Evolutionary conservation across 768 basidiomycete species (phyloP).

Genomic region (Mycena latifolia): DNA sequence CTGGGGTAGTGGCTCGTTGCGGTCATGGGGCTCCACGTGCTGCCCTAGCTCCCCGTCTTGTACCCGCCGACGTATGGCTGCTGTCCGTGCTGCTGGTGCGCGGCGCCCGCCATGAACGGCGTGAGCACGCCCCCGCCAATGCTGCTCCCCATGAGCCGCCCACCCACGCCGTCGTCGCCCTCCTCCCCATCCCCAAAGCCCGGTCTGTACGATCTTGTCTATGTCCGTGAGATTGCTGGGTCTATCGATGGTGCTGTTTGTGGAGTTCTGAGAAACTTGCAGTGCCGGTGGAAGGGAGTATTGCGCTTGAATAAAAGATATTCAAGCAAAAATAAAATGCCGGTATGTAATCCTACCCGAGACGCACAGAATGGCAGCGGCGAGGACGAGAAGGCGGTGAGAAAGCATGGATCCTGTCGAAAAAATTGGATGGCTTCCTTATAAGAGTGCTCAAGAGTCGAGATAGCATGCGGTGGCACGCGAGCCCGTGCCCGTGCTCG

Average conservation of each 20-base stretch:
- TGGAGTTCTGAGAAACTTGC: conserved; percentile 15
- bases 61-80: conserved; percentile 9
- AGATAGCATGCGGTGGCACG: too few relatives aligned
- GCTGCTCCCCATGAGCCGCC: conserved; percentile 43
- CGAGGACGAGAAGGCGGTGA: conserved; percentile 9
- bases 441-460: too few relatives aligned
- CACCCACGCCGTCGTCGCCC: conserved; percentile 48
- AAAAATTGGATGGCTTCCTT: background rate
- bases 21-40: background rate
- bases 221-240: conserved; percentile 30
- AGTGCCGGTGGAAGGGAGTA: conserved; percentile 27
- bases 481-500: too few relatives aligned
- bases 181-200: too few relatives aligned
- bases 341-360: conserved; percentile 14
- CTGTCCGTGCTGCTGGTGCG: too few relatives aligned
- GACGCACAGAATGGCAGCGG: conserved; percentile 14
- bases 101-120: conserved; percentile 42
- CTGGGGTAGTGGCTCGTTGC: conserved; percentile 8
- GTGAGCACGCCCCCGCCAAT: conserved; percentile 49
- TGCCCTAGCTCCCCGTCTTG: conserved; percentile 9
- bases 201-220: conserved; percentile 34
- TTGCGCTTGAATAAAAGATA: conserved; percentile 1
- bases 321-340: background rate
- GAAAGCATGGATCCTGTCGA: conserved; percentile 7
- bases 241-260: conserved; percentile 11